Percentiles rank a stretch among this genome's conserved stretches.
Evolutionary conservation across 1,139 yeast genomes (phyloP).

Genomic region (Pichia sp.): DNA sequence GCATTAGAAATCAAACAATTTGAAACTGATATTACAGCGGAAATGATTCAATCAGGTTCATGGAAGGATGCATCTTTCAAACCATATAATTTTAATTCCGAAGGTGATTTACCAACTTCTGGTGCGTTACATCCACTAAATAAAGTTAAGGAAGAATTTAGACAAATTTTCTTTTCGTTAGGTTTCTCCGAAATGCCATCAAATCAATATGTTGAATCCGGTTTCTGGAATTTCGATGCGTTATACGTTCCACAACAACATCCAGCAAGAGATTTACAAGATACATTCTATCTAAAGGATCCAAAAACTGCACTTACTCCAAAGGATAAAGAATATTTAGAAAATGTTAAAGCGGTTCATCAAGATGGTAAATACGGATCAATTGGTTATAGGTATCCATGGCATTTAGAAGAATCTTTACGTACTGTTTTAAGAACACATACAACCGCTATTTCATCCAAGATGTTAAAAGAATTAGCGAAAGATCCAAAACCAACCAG

Average conservation of each 20-base stretch:
- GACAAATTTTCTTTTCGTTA: slow-evolving; percentile 95
- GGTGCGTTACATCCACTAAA: slow-evolving; percentile 96
- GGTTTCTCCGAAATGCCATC: slow-evolving; percentile 99
- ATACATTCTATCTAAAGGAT: slow-evolving; percentile 93
- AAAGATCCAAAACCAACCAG: slow-evolving; percentile 86
- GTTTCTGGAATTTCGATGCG: slow-evolving; percentile 98
- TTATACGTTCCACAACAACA: slow-evolving; percentile 97
- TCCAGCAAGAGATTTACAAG: slow-evolving; percentile 98
- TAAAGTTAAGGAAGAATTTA: slow-evolving; percentile 94
- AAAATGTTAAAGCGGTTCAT: slow-evolving; percentile 76
- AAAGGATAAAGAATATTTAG: slow-evolving; percentile 69
- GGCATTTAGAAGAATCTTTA: slow-evolving; percentile 87
- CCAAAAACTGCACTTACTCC: slow-evolving; percentile 78
- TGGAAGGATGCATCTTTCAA: slow-evolving; percentile 87
- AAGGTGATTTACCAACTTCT: slow-evolving; percentile 77
- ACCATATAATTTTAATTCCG: slow-evolving; percentile 92
- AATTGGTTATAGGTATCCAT: slow-evolving; percentile 95
- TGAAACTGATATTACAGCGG: slow-evolving; percentile 92
- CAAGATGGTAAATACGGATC: slow-evolving; percentile 89
- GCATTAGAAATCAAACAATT: slow-evolving; percentile 70
- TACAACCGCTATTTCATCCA: slow-evolving; percentile 89
- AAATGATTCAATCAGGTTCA: slow-evolving; percentile 72
- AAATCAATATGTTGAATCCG: slow-evolving; percentile 93
- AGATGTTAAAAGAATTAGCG: slow-evolving; percentile 82
- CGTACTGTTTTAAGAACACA: slow-evolving; percentile 94